Evolutionary conservation across 192 early-diverging fungal species (phyloP).

Genomic region (Funneliformis mosseae): DNA sequence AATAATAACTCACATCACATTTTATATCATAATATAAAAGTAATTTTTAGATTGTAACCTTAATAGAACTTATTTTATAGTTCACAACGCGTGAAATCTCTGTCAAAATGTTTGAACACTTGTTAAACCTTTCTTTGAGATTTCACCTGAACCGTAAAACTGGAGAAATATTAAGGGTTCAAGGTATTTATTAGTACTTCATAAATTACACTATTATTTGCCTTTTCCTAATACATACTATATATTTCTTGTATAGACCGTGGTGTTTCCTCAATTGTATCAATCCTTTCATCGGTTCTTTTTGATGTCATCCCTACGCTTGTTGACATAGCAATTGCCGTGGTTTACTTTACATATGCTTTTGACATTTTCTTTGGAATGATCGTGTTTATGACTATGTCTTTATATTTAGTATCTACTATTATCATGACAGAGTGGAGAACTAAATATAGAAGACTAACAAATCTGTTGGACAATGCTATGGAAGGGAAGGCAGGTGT

Average conservation of each 20-base stretch:
- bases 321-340: constrained; percentile 81
- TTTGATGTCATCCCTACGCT: constrained; percentile 90
- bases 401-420: constrained; percentile 75
- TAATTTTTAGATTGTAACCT: background rate
- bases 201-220: background rate
- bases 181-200: constrained; percentile 44
- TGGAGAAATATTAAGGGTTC: constrained; percentile 91
- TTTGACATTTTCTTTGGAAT: constrained; percentile 80
- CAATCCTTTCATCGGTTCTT: constrained; percentile 76
- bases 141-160: constrained; percentile 96
- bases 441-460: constrained; percentile 70
- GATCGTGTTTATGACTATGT: constrained; percentile 84
- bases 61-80: background rate
- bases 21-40: background rate
- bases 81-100: constrained; percentile 62
- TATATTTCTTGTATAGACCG: constrained; percentile 48
- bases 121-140: constrained; percentile 79
- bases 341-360: constrained; percentile 63
- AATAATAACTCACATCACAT: background rate
- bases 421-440: constrained; percentile 85
- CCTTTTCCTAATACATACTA: background rate
- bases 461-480: constrained; percentile 76
- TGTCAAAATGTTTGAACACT: constrained; percentile 85
- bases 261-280: constrained; percentile 72
- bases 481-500: constrained; percentile 69